Percentiles rank a stretch among this genome's conserved stretches.
These are phyloP conservation scores for Astrothelium macrocarpum DNA, from an alignment of 495 filamentous ascomycete species.

Conservation along the genomic window DNA sequence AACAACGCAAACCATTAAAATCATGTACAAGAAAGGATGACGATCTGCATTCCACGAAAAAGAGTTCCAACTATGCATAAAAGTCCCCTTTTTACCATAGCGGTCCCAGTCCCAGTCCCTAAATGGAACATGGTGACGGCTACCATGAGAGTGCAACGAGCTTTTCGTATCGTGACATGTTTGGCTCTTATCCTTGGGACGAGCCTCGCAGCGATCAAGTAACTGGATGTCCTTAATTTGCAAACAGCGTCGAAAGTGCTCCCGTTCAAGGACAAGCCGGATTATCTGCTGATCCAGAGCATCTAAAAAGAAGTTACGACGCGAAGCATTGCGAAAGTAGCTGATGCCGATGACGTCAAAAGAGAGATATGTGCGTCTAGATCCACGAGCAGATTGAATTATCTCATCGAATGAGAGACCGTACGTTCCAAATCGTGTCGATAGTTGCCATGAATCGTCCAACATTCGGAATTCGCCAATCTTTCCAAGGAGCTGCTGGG, in stretches of 20 bases:
- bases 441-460: not conserved
- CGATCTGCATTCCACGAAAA: not conserved
- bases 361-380: not conserved
- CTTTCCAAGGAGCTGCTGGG: not conserved
- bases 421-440: not conserved
- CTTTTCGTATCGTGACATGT: not conserved
- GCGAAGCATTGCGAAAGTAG: not conserved
- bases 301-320: not conserved
- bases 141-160: not conserved
- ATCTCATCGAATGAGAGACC: not conserved
- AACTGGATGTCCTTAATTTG: not conserved
- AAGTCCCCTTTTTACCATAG: not conserved
- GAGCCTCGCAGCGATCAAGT: not conserved
- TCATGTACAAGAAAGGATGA: not conserved
- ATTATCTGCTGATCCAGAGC: not conserved
- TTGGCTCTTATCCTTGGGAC: not conserved
- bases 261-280: not conserved
- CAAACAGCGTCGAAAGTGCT: not conserved
- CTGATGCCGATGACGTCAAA: not conserved
- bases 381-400: not conserved
- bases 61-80: not conserved
- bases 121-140: not conserved
- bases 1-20: not conserved
- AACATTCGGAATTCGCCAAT: not conserved
- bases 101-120: conserved; percentile 1